phyloP scores from a whole-genome alignment of 345 rosid genomes.

The Eucalyptus guilfoylei region DNA sequence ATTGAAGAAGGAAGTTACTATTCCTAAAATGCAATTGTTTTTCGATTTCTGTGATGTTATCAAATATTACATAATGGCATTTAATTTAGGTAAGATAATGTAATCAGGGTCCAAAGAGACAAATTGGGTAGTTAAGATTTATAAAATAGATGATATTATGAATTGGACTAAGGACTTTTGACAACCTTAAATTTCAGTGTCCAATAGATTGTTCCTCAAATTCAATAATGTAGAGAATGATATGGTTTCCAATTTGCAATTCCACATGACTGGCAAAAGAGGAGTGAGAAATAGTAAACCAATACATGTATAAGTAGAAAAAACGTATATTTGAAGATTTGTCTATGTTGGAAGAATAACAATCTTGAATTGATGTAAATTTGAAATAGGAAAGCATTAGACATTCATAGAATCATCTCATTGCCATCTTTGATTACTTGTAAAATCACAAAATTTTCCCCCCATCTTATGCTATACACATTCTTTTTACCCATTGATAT shows the following conservation, averaged over 20 bases:
- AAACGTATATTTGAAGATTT: background rate
- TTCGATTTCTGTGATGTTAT: background rate
- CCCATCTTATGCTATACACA: background rate
- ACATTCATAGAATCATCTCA: background rate
- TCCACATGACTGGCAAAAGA: background rate
- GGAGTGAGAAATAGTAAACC: background rate
- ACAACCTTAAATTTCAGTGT: background rate
- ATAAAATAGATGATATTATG: background rate
- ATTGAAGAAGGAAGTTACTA: background rate
- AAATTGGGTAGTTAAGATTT: background rate
- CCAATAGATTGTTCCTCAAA: background rate
- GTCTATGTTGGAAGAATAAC: background rate
- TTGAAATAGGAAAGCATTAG: background rate
- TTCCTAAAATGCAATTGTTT: background rate
- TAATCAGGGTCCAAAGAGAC: background rate
- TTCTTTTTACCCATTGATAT: background rate
- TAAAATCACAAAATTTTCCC: background rate
- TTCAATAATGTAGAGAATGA: background rate
- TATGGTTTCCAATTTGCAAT: background rate
- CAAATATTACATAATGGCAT: background rate
- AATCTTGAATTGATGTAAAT: background rate
- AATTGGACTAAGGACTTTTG: background rate
- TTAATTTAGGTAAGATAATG: background rate
- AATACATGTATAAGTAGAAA: background rate
- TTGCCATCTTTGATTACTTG: background rate